Conservation (phyloP, 306 rosid species). For the Cucumis melo region DNA sequence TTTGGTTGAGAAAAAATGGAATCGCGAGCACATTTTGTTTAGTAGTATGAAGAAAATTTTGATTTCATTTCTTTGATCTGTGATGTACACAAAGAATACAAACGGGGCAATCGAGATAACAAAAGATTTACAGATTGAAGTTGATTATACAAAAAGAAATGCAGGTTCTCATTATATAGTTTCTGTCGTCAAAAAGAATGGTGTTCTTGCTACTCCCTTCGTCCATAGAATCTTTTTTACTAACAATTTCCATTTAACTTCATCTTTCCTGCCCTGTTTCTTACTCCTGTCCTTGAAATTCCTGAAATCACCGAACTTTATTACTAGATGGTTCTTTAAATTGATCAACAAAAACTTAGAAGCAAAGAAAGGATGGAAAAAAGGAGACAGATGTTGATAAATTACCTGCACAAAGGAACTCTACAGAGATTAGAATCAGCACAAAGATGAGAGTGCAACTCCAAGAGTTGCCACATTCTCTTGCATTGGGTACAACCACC, state of each 20-base stretch:
- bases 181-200: slow-evolving; percentile 27
- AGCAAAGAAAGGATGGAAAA: not conserved
- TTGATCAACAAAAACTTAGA: not conserved
- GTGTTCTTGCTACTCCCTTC: slow-evolving; percentile 37
- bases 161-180: slow-evolving; percentile 3
- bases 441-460: slow-evolving; percentile 74
- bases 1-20: not conserved
- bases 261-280: slow-evolving; percentile 74
- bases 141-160: not conserved
- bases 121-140: not conserved
- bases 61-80: slow-evolving; percentile 3
- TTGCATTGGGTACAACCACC: slow-evolving; percentile 87
- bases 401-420: slow-evolving; percentile 85
- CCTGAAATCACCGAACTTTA: slow-evolving; percentile 37
- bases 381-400: not conserved
- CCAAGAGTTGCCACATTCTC: slow-evolving; percentile 95
- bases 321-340: not conserved
- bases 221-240: slow-evolving; percentile 56
- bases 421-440: slow-evolving; percentile 42
- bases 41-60: not conserved
- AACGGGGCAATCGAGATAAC: not conserved
- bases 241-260: slow-evolving; percentile 63
- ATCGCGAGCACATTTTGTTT: not conserved
- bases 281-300: slow-evolving; percentile 48
- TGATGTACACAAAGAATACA: not conserved